Evolutionary conservation across 306 rosid species (phyloP).

Genomic region (Quercus aquifolioides): DNA sequence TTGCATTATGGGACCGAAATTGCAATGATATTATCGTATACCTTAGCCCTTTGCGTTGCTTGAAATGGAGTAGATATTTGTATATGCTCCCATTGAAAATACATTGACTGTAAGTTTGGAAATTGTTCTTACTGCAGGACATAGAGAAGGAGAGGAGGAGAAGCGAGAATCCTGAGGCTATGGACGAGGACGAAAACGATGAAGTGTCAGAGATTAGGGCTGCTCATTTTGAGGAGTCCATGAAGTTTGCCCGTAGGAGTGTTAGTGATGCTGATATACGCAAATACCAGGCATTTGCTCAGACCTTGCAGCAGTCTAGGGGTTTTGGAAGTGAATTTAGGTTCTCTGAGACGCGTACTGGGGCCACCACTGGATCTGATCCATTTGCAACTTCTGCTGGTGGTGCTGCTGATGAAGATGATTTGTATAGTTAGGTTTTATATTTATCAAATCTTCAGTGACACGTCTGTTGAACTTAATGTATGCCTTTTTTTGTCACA

Average conservation of each 20-base stretch:
- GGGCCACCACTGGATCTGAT: slow-evolving; percentile 36
- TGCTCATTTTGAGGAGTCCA: slow-evolving; percentile 57
- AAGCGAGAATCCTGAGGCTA: slow-evolving; percentile 48
- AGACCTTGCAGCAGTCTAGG: slow-evolving; percentile 55
- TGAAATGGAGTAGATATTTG: neutral
- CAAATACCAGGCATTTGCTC: slow-evolving; percentile 62
- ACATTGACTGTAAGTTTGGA: neutral
- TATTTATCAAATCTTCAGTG: neutral
- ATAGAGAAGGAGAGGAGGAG: slow-evolving; percentile 48
- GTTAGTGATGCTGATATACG: slow-evolving; percentile 59
- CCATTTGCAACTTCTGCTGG: slow-evolving; percentile 38
- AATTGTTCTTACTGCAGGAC: slow-evolving; percentile 27
- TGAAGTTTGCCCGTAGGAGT: slow-evolving; percentile 59
- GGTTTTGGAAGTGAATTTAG: slow-evolving; percentile 55
- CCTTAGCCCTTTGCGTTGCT: neutral
- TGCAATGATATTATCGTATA: neutral
- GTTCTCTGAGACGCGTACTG: slow-evolving; percentile 33
- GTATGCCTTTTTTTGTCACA: no score
- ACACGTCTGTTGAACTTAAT: neutral
- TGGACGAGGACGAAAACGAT: slow-evolving; percentile 47
- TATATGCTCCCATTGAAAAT: neutral
- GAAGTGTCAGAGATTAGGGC: slow-evolving; percentile 55
- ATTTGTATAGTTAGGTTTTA: slow-evolving; percentile 35
- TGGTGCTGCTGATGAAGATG: slow-evolving; percentile 32
- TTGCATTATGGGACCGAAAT: neutral